Base-by-base conservation (phyloP, 2,329 filamentous ascomycete genomes). In the Fusarium temperatum region DNA sequence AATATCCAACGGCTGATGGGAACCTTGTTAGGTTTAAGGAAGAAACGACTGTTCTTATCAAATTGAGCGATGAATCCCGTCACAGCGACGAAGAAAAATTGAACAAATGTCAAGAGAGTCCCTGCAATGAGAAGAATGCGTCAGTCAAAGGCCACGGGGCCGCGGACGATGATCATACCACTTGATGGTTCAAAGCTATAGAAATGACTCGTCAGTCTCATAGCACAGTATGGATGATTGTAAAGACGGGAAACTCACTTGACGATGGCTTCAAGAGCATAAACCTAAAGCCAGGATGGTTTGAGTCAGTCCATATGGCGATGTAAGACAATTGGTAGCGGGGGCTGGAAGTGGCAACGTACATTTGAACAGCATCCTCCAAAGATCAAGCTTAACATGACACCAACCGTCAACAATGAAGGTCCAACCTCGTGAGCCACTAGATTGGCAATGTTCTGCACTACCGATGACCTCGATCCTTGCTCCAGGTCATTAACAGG, bases 291-390 rank as follows among this genome's bases (percentile, higher is more conserved):
- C 28, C 76, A 72, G 77, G 39, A 77, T 73, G 79, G 44, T 51
- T 45, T 50, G 62, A 63, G 66, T 67, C 63, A 76, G 59, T 65
- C 36, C 24, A 22, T 51, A 30, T 18, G 51, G 35, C 14, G 24
- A 39, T 54, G 55, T 35, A 39, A 65, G 61, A 48, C 51, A 48
- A 30, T 39, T 59, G 55, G n/a, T 45, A n/a, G 30, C 30, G 35
- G 59, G 56, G 28, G 39, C 41, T 45, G 50, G 30, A 17, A 42
- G 35, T 44, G 55, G 53, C 24, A 32, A 62, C 90, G 83, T 85
- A 95, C 95, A 87, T 98, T 98, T 41, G 94, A 94, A 84, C 95
- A 98, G 81, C 95, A 98, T 36, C 96, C 96, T 58, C 96, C 96
- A 82, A 99, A 98, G 68, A 99, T 98, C 75, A 98, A 88, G 58